Base-by-base conservation (phyloP, 305 asterid species). In the Solanum hybrid region DNA sequence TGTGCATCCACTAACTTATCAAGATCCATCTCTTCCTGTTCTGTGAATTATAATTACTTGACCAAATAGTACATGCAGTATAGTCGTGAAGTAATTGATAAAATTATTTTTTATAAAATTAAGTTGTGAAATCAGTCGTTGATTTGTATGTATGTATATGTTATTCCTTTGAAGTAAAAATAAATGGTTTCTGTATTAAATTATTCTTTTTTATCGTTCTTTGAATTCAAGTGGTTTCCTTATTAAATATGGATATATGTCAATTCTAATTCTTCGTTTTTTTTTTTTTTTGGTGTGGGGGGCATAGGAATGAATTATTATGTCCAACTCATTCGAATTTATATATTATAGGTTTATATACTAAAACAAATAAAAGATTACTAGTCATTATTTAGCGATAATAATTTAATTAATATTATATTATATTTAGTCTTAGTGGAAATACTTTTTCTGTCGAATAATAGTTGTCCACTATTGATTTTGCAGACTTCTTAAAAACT, bases 141-240 rank as follows among this genome's bases (percentile, higher is more conserved):
- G 0, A 17, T 7, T 31, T 56, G 0, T 75, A 6, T 17, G 3
- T 31, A 5, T 7, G 7, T 8, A 15, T 12, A 19, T 22, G 0
- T 19, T 19, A 34, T 78, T 11, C 8, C 0, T 2, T 35, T 22
- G 31, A 22, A 35, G 4, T 32, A 76, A 17, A 2, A 6, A 14
- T 2, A 77, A 4, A 22, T 35, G 0, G 0, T 78, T 35, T 1
- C 0, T 35, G 0, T 2, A 35, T 0, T 38, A 22, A 11, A 35
- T 5, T 35, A 5, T 9, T 2, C 6, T 3, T 35, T 78, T 17
- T 9, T 17, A 8, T 77, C 3, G 5, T 78, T 77, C 2, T 77
- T 34, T 7, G 2, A 77, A 77, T 77, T 34, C 19, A 76, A 3
- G 2, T 32, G 42, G 3, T 8, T 32, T 32, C 14, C 26, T 76